Percentiles rank a stretch among this genome's conserved stretches.
phyloP scores from a whole-genome alignment of 192 early-diverging fungal genomes.

The Ambispora gerdemannii region DNA sequence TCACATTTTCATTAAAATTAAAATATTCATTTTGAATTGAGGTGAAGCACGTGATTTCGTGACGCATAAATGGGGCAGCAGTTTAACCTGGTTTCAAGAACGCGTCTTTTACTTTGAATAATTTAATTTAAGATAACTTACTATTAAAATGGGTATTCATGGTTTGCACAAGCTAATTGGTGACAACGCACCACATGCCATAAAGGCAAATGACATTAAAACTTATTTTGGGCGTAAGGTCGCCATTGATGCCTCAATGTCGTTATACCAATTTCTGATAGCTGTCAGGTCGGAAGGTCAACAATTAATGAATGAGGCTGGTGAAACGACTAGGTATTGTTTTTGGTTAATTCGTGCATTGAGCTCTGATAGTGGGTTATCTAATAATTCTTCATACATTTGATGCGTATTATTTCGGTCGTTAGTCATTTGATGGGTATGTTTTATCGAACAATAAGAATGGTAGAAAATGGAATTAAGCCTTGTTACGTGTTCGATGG shows the following conservation, averaged over 20 bases:
- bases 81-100: too few species aligned
- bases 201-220: conserved; percentile 79
- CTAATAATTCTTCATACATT: background rate
- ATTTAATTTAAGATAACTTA: background rate
- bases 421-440: conserved; percentile 92
- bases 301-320: conserved; percentile 82
- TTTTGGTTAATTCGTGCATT: background rate
- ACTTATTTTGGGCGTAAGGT: conserved; percentile 92
- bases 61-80: too few species aligned
- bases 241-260: conserved; percentile 97
- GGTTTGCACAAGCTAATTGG: conserved; percentile 89
- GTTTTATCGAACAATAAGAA: conserved; percentile 93
- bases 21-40: too few species aligned
- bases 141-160: conserved; percentile 69
- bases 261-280: conserved; percentile 98
- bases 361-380: background rate
- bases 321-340: conserved; percentile 84
- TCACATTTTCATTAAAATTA: too few species aligned
- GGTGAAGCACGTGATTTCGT: too few species aligned
- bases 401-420: background rate
- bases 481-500: conserved; percentile 98
- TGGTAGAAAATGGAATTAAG: conserved; percentile 96
- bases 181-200: conserved; percentile 83
- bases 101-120: background rate
- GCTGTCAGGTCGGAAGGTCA: conserved; percentile 91